These are phyloP conservation scores for Neurospora tetrasperma DNA, from an alignment of 495 filamentous ascomycete species.

Conservation along the genomic window DNA sequence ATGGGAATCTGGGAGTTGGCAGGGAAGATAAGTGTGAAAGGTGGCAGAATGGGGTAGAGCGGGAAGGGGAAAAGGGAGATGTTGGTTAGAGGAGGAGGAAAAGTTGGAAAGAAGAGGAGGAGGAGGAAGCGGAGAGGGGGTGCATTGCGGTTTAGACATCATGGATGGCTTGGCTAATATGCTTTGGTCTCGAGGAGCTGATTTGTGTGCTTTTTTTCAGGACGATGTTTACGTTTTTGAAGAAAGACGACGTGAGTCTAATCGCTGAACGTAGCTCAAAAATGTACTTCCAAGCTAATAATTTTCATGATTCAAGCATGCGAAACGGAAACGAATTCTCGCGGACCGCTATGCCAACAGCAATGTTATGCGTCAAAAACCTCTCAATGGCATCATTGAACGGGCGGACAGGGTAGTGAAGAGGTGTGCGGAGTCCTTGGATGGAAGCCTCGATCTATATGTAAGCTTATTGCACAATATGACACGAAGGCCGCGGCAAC, in stretches of 20 bases:
- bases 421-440: constrained; percentile 33
- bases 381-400: constrained; percentile 44
- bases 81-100: too few species aligned
- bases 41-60: not conserved
- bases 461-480: constrained; percentile 26
- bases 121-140: not conserved
- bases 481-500: not conserved
- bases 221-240: constrained; percentile 52
- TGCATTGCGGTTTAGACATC: too few species aligned
- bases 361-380: constrained; percentile 45
- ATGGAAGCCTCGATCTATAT: constrained; percentile 45
- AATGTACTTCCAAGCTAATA: too few species aligned
- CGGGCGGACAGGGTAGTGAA: constrained; percentile 42
- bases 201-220: constrained; percentile 13
- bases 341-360: constrained; percentile 58
- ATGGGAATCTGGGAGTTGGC: not conserved
- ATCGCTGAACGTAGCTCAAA: too few species aligned
- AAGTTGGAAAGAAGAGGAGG: not conserved
- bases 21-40: not conserved
- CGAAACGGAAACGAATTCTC: constrained; percentile 47
- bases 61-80: too few species aligned
- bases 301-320: constrained; percentile 31
- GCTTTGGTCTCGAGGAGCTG: not conserved
- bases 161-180: not conserved
- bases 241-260: constrained; percentile 40